Percentiles rank a stretch among this genome's conserved stretches.
Conservation (phyloP, 345 rosid species). For the Physaria fendleri region DNA sequence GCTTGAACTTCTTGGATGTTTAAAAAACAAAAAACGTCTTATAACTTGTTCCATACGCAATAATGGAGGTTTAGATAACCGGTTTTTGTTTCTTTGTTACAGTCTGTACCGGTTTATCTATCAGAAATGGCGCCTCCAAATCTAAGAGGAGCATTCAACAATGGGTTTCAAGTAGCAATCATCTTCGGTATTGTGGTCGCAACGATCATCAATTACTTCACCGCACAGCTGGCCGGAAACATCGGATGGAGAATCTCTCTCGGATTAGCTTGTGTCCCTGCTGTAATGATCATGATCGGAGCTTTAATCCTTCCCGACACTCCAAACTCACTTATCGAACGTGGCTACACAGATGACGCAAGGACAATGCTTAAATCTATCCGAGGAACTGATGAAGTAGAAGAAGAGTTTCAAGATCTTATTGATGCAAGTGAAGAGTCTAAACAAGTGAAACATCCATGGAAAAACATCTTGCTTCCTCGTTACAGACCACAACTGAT, state of each 20-base stretch:
- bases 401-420: constrained; percentile 61
- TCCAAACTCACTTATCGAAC: constrained; percentile 67
- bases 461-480: constrained; percentile 51
- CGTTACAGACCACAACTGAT: constrained; percentile 62
- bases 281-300: constrained; percentile 57
- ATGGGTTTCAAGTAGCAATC: constrained; percentile 70
- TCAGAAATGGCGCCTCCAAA: constrained; percentile 82
- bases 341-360: constrained; percentile 57
- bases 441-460: constrained; percentile 48
- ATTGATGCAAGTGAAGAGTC: constrained; percentile 54
- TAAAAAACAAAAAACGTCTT: no score
- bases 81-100: constrained; percentile 12
- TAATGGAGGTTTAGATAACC: neutral
- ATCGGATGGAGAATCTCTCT: constrained; percentile 76
- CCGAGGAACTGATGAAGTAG: constrained; percentile 47
- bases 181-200: constrained; percentile 66
- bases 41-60: no score
- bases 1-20: no score
- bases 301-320: constrained; percentile 66
- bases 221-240: constrained; percentile 42
- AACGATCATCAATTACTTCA: constrained; percentile 56
- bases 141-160: constrained; percentile 73
- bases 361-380: constrained; percentile 48
- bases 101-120: constrained; percentile 70
- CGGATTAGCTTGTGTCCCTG: constrained; percentile 63